Evolutionary conservation across 139 green algal species (phyloP).

Genomic region (Volvox africanus): DNA sequence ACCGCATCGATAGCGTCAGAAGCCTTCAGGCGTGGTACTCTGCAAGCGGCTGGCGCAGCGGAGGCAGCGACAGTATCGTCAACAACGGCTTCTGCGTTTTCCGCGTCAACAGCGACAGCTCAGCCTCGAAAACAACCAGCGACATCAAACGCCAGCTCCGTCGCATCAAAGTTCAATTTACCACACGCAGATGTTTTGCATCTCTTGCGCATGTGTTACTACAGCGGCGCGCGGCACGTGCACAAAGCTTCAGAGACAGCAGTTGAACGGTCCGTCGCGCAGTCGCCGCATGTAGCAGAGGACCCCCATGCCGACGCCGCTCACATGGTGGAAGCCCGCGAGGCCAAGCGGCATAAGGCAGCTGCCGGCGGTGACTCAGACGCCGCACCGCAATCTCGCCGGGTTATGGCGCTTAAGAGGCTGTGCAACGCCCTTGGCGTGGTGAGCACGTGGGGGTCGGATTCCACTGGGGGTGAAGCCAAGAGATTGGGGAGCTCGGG

Average conservation of each 20-base stretch:
- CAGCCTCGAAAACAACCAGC: background rate
- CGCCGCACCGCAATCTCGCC: background rate
- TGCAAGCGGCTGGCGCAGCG: background rate
- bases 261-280: background rate
- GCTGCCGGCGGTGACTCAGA: background rate
- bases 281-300: background rate
- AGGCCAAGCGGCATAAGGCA: conserved; percentile 10
- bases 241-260: background rate
- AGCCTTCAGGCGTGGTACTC: background rate
- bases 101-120: background rate
- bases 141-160: background rate
- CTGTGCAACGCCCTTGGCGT: conserved; percentile 18
- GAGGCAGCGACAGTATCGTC: background rate
- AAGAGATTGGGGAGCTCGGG: too few relatives aligned
- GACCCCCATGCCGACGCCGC: background rate
- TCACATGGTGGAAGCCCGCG: background rate
- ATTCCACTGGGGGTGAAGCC: too few relatives aligned
- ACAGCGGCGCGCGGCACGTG: background rate
- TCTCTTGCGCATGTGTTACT: conserved; percentile 3
- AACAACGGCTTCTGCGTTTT: background rate
- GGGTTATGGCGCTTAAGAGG: background rate
- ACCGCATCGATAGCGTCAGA: background rate
- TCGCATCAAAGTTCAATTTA: conserved; percentile 7
- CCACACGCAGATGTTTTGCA: background rate
- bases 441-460: background rate